A percentile compares a stretch with the other conserved stretches of the same genome.
These are phyloP conservation scores for Trichoderma koningii DNA, from an alignment of 2,329 filamentous ascomycete species.

Conservation along the genomic window DNA sequence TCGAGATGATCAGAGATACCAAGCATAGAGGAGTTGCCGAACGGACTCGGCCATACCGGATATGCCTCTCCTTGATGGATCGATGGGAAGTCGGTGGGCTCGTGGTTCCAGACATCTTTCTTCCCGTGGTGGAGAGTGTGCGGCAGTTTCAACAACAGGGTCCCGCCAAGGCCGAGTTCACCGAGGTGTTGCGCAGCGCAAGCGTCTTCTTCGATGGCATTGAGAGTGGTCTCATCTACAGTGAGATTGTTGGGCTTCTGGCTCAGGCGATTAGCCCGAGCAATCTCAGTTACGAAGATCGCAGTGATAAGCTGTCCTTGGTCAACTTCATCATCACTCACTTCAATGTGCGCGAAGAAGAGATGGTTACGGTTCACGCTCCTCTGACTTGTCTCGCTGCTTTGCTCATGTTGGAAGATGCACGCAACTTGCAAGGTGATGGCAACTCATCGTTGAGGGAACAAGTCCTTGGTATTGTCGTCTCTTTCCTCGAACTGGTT, in stretches of 20 bases:
- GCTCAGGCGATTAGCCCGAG: conserved; percentile 58
- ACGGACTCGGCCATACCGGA: conserved; percentile 80
- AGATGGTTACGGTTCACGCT: conserved; percentile 87
- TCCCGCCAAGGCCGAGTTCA: conserved; percentile 68
- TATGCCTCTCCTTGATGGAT: conserved; percentile 95
- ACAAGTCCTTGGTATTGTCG: conserved; percentile 51
- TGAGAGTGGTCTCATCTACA: conserved; percentile 90
- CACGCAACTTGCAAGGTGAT: conserved; percentile 40
- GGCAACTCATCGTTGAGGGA: conserved; percentile 37
- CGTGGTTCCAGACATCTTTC: conserved; percentile 84
- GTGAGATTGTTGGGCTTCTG: conserved; percentile 72
- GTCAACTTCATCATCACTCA: conserved; percentile 80
- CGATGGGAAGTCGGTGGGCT: conserved; percentile 94
- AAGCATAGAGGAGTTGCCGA: conserved; percentile 51
- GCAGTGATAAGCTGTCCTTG: conserved; percentile 66
- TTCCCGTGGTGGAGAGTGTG: conserved; percentile 81
- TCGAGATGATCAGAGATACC: conserved; percentile 68
- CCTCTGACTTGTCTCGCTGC: conserved; percentile 63
- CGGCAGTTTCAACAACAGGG: conserved; percentile 70
- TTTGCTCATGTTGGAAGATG: conserved; percentile 66
- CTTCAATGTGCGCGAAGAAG: conserved; percentile 94
- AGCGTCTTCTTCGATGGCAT: conserved; percentile 97
- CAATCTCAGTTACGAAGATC: conserved; percentile 48
- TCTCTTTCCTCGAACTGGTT: conserved; percentile 62
- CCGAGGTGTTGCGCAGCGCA: conserved; percentile 87